These are phyloP conservation scores for Pycnococcus provasolii DNA, from an alignment of 139 green algal species.

Conservation along the genomic window DNA sequence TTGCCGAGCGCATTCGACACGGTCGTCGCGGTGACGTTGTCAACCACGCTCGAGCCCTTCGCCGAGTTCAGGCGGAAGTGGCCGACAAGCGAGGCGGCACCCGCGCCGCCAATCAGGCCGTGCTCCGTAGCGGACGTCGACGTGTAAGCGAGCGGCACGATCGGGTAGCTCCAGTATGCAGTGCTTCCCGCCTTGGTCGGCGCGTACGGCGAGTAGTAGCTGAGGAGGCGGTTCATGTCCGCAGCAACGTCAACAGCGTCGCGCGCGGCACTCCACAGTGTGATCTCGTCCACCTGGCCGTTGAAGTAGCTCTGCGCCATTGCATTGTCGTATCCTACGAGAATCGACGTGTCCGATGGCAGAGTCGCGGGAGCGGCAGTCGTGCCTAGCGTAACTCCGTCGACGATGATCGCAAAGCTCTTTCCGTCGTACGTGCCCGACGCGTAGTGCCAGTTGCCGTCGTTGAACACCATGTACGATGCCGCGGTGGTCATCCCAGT, in stretches of 20 bases:
- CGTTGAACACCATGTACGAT: conserved; percentile 11
- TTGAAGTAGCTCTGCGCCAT: too few relatives aligned
- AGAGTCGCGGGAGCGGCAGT: not conserved
- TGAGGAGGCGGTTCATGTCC: not conserved
- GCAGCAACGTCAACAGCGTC: not conserved
- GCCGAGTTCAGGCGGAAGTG: not conserved
- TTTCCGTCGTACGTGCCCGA: not conserved
- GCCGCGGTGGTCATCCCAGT: not conserved
- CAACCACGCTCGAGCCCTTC: too few relatives aligned
- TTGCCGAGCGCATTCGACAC: conserved; percentile 2
- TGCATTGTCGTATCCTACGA: too few relatives aligned
- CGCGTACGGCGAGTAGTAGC: not conserved
- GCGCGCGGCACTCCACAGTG: not conserved
- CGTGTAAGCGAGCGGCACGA: too few relatives aligned
- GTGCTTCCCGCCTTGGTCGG: too few relatives aligned
- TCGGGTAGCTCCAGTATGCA: too few relatives aligned
- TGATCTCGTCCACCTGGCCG: not conserved
- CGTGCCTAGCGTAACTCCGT: not conserved
- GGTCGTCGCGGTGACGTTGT: not conserved
- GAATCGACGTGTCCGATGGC: too few relatives aligned
- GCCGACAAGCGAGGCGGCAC: not conserved
- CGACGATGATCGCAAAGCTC: not conserved
- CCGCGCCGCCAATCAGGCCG: too few relatives aligned
- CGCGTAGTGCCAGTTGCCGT: conserved; percentile 15
- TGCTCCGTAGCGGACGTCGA: too few relatives aligned